Conservation (phyloP, 2,329 filamentous ascomycete genomes). For the Verticillium dahliae region DNA sequence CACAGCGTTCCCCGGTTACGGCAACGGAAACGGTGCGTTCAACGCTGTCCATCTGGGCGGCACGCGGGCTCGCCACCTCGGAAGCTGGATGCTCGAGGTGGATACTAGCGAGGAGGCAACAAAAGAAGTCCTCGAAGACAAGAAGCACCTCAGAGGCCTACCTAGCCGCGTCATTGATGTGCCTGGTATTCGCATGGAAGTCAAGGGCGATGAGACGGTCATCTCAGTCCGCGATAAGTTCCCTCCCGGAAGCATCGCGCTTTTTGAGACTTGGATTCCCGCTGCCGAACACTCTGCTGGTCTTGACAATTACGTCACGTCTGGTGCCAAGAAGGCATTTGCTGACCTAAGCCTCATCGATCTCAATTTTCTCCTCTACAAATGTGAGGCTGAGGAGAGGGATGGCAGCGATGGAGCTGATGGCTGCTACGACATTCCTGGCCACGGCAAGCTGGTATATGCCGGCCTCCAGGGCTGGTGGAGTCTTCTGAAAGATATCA, state of each 20-base stretch:
- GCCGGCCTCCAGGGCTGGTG: conserved; percentile 98
- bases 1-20: conserved; percentile 88
- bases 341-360: conserved; percentile 68
- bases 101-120: conserved; percentile 68
- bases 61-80: conserved; percentile 78
- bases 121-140: conserved; percentile 59
- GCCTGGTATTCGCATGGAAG: conserved; percentile 65
- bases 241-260: conserved; percentile 85
- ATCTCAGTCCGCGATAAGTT: conserved; percentile 79
- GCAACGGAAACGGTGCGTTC: conserved; percentile 75
- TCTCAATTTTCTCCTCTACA: conserved; percentile 86
- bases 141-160: conserved; percentile 69
- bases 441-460: conserved; percentile 79
- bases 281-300: conserved; percentile 76
- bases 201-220: conserved; percentile 65
- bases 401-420: conserved; percentile 74
- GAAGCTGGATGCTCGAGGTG: conserved; percentile 88
- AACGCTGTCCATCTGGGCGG: conserved; percentile 74
- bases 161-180: conserved; percentile 74
- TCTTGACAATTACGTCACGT: conserved; percentile 80
- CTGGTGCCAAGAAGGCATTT: conserved; percentile 74
- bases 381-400: conserved; percentile 81
- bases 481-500: conserved; percentile 80
- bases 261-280: conserved; percentile 96
- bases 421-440: conserved; percentile 84